A percentile compares a stretch with the other conserved stretches of the same genome.
These are phyloP conservation scores for Pichia inconspicua DNA, from an alignment of 1,139 yeast genomes.

Conservation along the genomic window DNA sequence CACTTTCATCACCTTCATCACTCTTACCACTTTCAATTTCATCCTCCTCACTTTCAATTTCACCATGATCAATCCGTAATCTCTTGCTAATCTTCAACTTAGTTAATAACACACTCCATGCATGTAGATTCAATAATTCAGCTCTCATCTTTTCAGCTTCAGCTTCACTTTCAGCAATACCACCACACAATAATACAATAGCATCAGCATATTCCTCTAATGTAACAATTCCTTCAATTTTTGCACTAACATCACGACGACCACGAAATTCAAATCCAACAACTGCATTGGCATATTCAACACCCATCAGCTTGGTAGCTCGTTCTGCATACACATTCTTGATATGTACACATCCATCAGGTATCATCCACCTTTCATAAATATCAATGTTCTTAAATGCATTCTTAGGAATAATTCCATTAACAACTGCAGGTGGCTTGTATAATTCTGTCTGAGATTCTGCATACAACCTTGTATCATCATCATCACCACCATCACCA, in stretches of 20 bases:
- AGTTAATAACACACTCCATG: constrained; percentile 68
- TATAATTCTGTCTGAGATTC: constrained; percentile 68
- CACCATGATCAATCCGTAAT: constrained; percentile 59
- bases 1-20: constrained; percentile 1
- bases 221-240: constrained; percentile 71
- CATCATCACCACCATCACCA: constrained; percentile 36
- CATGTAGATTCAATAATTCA: constrained; percentile 47
- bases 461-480: constrained; percentile 54
- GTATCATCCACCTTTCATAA: constrained; percentile 72
- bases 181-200: constrained; percentile 46
- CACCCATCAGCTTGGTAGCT: constrained; percentile 63
- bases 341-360: constrained; percentile 67
- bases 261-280: constrained; percentile 70
- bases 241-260: constrained; percentile 50
- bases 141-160: constrained; percentile 40
- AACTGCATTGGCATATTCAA: constrained; percentile 84
- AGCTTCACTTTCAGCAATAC: constrained; percentile 46
- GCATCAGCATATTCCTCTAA: constrained; percentile 62
- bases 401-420: constrained; percentile 68
- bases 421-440: constrained; percentile 53
- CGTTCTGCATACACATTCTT: constrained; percentile 45
- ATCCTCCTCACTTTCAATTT: constrained; percentile 27
- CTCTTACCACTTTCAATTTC: constrained; percentile 15
- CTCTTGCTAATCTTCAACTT: constrained; percentile 69
- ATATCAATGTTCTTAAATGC: constrained; percentile 78